Conservation (phyloP, 495 filamentous ascomycete genomes). For the Penicillium flavigenum region DNA sequence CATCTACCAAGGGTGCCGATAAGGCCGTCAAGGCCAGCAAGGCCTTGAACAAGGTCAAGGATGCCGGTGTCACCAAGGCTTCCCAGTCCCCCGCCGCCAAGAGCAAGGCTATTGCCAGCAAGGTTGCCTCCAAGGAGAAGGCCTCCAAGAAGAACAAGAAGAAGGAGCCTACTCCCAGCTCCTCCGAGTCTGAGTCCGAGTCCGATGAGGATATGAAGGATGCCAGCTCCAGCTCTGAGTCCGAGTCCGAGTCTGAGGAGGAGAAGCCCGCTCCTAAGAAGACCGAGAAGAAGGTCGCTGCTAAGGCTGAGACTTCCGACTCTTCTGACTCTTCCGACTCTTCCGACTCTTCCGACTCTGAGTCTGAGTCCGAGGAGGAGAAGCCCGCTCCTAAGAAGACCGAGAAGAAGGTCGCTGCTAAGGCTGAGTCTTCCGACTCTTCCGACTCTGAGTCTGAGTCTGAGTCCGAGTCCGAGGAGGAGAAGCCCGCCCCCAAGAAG, state of each 20-base stretch:
- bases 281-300: conserved; percentile 25
- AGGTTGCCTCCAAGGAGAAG: conserved; percentile 46
- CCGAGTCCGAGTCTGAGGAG: conserved; percentile 23
- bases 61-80: conserved; percentile 51
- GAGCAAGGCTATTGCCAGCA: conserved; percentile 50
- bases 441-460: conserved; percentile 41
- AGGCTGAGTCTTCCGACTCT: conserved; percentile 36
- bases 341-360: no score
- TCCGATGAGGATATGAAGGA: conserved; percentile 42
- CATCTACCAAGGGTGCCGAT: conserved; percentile 46
- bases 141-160: conserved; percentile 40
- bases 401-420: conserved; percentile 29
- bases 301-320: conserved; percentile 36
- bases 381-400: conserved; percentile 38
- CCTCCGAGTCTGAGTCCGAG: conserved; percentile 48
- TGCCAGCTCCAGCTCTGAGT: conserved; percentile 34
- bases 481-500: conserved; percentile 34
- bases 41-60: conserved; percentile 53
- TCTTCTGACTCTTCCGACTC: conserved; percentile 37
- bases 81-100: conserved; percentile 50
- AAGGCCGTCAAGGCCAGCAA: conserved; percentile 52
- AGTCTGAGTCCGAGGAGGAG: conserved; percentile 34
- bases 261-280: conserved; percentile 41
- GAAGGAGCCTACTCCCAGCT: conserved; percentile 50
- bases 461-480: conserved; percentile 31